Base-by-base conservation (phyloP, 2,329 filamentous ascomycete genomes). In the Pseudogymnoascus sp. region DNA sequence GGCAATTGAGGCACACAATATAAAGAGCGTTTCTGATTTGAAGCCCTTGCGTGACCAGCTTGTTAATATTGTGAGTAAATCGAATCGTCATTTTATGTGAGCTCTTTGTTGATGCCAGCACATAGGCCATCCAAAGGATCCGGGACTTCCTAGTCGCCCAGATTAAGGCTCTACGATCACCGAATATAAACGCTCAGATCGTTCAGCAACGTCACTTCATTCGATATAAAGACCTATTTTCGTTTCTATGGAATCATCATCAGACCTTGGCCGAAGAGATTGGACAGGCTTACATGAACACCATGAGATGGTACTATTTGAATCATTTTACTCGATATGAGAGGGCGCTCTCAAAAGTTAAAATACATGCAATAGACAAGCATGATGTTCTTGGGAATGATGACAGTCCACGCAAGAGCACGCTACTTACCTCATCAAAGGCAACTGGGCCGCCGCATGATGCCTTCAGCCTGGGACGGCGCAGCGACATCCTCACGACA, bases 251-350 rank as follows among this genome's bases (percentile, higher is more conserved):
- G 65, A 87, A 85, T 69, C 89, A 93, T 68, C 92, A 98, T 71
- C 80, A 89, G 1, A 82, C 85, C n/a, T 84, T 99, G 5, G 92
- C 91, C 7, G 88, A 93, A 62, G 91, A 99, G 75, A 96, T 99
- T 68, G 87, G 87, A 7, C 89, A 92, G 74, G 95, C 96, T 3
- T 99, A 99, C 72, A 88, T 96, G 79, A 96, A 97, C 75, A 99
- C 96, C 0, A 99, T 99, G 92, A 86, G 92, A 62, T 99, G 95
- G 95, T 99, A 99, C 73, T 98, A 98, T 74, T 78, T 89, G 62
- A 95, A 90, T 68, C 91, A 97, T 74, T 99, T 99, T 73, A 87
- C 85, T 3, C 87, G 93, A 36, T 99, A 99, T 75, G 86, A 90
- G 68, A 87, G 88, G 70, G 88, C 95, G 0, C 80, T 99, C 5